These are phyloP conservation scores for Tulasnella sp. DNA, from an alignment of 768 basidiomycete genomes.

Conservation along the genomic window DNA sequence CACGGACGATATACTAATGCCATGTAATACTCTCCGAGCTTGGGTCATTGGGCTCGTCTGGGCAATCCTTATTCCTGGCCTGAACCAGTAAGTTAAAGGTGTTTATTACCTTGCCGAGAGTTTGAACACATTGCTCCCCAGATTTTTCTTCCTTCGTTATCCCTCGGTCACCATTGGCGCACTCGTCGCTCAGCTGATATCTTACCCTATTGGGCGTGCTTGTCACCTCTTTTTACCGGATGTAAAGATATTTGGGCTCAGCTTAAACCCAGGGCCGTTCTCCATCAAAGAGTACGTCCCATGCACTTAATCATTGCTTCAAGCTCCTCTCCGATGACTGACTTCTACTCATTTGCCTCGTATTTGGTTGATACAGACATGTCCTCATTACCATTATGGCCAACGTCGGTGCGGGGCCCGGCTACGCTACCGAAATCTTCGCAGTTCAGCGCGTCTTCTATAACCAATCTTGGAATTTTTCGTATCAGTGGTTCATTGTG, in stretches of 20 bases:
- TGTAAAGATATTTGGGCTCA: constrained; percentile 17
- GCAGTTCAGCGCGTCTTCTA: constrained; percentile 19
- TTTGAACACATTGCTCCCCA: too few species aligned
- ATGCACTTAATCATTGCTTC: constrained; percentile 5
- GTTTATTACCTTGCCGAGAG: constrained; percentile 40
- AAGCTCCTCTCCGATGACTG: background rate
- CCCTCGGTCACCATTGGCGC: constrained; percentile 23
- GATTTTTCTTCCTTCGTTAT: constrained; percentile 16
- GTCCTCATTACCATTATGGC: constrained; percentile 12
- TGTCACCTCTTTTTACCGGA: constrained; percentile 25
- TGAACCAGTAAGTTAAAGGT: background rate
- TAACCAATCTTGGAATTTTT: constrained; percentile 20
- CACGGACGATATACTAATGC: constrained; percentile 66
- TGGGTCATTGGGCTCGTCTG: constrained; percentile 66
- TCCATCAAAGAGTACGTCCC: constrained; percentile 22
- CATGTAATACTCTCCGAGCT: constrained; percentile 67
- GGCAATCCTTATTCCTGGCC: constrained; percentile 51
- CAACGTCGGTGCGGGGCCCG: background rate
- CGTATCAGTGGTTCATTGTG: constrained; percentile 21
- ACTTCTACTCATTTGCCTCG: background rate
- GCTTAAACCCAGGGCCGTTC: constrained; percentile 24
- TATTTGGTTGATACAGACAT: constrained; percentile 17
- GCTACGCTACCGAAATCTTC: constrained; percentile 22
- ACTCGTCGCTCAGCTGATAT: constrained; percentile 26
- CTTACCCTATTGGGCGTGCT: constrained; percentile 23